Evolutionary conservation across 192 early-diverging fungal genomes (phyloP), one percentile per base, ranked within the genome.

Genomic region (Coemansia umbellata): DNA sequence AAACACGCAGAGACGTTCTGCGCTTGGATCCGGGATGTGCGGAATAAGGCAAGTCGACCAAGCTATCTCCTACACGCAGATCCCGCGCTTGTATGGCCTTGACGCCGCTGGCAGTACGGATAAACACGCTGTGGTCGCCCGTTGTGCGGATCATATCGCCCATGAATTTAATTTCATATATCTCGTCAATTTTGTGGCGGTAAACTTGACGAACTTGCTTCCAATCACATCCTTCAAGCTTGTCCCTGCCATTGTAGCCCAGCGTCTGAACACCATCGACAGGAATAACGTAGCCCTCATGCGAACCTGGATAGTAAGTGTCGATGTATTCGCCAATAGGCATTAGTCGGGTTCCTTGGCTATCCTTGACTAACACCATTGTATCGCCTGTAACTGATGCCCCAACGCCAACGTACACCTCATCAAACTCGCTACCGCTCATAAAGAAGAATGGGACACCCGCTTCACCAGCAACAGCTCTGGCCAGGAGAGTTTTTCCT

Each of bases 381-480:
- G 73, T 76, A 18, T 76, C 73, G 36, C 73, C 73, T 13, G 73
- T 76, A 19, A 76, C 73, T 4, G 73, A 76, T 15, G 89, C 94
- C 14, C 97, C 97, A 11, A 98, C 94, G 53, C 95, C 95, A 18
- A 99, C 95, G 64, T 96, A 99, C 65, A 98, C 83, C 69, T 99
- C 95, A 75, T 97, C 97, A 83, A 99, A 98, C 78, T 99, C 97
- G 59, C 83, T 86, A 28, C 95, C 97, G 50, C 85, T 87, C 94
- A 99, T 97, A 67, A 95, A 94, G 67, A 99, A 98, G 75, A 99
- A 99, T 3, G 95, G 94, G 5, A 98, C 95, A 9, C 84, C 92
- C 11, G 97, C 94, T 72, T 99, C 95, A 11, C 95, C 95, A 8
- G 97, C 97, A 21, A 98, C 91, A 9, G 97, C 97, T 26, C 94